A percentile compares a stretch with the other conserved stretches of the same genome.
These are phyloP conservation scores for Arctium lappa DNA, from an alignment of 129 eudicot genomes.

Conservation along the genomic window DNA sequence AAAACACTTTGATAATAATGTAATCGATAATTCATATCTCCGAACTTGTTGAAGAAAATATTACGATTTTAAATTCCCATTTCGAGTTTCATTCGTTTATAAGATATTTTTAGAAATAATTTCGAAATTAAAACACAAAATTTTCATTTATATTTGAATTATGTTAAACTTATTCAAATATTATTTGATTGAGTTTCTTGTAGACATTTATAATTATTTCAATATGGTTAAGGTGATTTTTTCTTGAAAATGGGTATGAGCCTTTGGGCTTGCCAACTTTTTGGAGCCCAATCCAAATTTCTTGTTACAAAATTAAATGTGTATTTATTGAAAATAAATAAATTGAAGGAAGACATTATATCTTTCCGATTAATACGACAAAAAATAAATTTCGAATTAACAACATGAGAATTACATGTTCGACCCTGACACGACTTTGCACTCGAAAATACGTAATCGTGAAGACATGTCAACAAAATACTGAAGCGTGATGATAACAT, in stretches of 20 bases:
- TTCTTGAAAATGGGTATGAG: background rate
- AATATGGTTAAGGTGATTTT: background rate
- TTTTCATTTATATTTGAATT: background rate
- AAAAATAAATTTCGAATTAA: background rate
- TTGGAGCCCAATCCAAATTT: background rate
- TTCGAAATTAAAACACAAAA: background rate
- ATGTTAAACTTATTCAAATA: background rate
- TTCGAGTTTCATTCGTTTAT: no score
- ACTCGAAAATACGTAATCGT: background rate
- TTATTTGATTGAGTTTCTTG: background rate
- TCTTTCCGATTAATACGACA: background rate
- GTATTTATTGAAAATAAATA: background rate
- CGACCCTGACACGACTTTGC: background rate
- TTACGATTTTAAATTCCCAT: background rate
- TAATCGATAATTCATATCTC: no score
- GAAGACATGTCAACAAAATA: background rate
- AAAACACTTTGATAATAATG: no score
- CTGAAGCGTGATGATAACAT: background rate
- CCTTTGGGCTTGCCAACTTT: background rate
- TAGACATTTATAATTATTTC: background rate
- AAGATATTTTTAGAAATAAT: no score
- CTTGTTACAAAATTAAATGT: background rate
- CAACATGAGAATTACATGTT: background rate
- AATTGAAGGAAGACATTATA: background rate
- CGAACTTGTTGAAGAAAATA: background rate